A percentile compares a stretch with the other conserved stretches of the same genome.
phyloP scores from a whole-genome alignment of 257 asterid genomes.

The Coffea canephora region DNA sequence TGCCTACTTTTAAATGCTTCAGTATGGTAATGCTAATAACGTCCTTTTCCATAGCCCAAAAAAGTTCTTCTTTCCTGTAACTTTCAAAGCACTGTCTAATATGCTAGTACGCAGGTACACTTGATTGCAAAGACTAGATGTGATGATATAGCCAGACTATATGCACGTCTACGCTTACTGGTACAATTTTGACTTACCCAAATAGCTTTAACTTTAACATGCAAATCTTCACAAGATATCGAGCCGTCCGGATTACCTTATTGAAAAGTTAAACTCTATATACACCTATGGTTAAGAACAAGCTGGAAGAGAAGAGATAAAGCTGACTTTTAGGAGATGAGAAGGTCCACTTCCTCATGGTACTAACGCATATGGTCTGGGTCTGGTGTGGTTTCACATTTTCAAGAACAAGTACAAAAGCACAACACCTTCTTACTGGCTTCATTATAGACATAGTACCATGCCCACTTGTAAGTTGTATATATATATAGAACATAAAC shows the following conservation, averaged over 20 bases:
- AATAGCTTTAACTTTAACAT: neutral
- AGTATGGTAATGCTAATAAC: neutral
- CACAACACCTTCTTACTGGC: neutral
- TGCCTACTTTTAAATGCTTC: neutral
- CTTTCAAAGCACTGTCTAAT: neutral
- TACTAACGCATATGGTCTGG: neutral
- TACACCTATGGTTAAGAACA: neutral
- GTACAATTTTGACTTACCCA: neutral
- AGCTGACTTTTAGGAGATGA: neutral
- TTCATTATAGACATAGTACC: neutral
- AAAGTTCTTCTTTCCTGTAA: no score
- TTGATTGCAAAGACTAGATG: neutral
- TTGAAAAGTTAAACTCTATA: neutral
- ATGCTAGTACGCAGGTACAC: neutral
- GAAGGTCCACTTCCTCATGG: neutral
- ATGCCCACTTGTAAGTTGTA: neutral
- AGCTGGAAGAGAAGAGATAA: neutral
- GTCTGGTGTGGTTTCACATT: neutral
- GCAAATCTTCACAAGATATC: neutral
- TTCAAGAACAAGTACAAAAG: neutral
- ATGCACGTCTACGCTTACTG: neutral
- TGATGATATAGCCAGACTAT: neutral
- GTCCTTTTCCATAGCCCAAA: neutral
- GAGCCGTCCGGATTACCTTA: neutral
- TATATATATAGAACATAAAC: no score